Evolutionary conservation across 768 basidiomycete species (phyloP).

Genomic region (Chlorophyllum brunneum): DNA sequence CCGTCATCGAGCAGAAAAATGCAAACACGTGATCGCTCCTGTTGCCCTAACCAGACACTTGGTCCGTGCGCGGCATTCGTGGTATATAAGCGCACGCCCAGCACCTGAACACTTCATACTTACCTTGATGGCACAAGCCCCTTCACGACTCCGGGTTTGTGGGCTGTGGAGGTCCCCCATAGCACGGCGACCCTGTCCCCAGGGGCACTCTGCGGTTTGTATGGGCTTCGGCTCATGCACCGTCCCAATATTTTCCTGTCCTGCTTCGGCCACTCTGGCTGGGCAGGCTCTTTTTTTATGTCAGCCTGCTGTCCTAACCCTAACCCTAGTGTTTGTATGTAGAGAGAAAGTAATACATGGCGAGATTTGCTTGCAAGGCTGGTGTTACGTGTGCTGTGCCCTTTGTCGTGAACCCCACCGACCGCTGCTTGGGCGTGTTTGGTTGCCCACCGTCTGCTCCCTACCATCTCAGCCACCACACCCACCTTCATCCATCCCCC

Average conservation of each 20-base stretch:
- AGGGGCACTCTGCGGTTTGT: slow-evolving; percentile 38
- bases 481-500: neutral
- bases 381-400: neutral
- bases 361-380: neutral
- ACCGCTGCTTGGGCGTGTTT: slow-evolving; percentile 39
- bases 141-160: slow-evolving; percentile 16
- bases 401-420: neutral
- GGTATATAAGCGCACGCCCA: neutral
- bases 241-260: slow-evolving; percentile 75
- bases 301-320: slow-evolving; percentile 12
- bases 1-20: neutral
- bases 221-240: slow-evolving; percentile 71
- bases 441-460: slow-evolving; percentile 23
- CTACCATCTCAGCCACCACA: neutral
- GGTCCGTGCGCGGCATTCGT: slow-evolving; percentile 4
- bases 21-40: neutral
- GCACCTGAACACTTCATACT: slow-evolving; percentile 12
- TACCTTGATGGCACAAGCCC: slow-evolving; percentile 17
- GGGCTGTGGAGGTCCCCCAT: slow-evolving; percentile 14
- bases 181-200: slow-evolving; percentile 19
- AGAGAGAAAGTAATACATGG: neutral
- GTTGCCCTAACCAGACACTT: neutral
- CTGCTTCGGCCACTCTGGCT: slow-evolving; percentile 60
- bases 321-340: slow-evolving; percentile 9
- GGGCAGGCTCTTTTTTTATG: slow-evolving; percentile 33